These are phyloP conservation scores for Nakataea oryzae DNA, from an alignment of 2,329 filamentous ascomycete species.

Conservation along the genomic window DNA sequence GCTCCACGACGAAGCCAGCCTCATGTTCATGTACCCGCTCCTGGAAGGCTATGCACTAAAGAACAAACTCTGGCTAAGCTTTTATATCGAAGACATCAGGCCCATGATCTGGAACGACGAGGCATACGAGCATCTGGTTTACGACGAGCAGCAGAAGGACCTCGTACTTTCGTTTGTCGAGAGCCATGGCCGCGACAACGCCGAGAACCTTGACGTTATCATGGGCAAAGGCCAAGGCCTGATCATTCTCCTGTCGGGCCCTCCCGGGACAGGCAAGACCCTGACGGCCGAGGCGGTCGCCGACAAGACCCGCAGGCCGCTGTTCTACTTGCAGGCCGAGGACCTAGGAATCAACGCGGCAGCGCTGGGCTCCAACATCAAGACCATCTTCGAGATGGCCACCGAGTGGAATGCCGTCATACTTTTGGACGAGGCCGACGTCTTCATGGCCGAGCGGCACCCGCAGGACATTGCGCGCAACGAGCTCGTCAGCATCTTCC, in stretches of 20 bases:
- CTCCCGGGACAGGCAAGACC: constrained; percentile 36
- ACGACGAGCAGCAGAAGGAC: constrained; percentile 35
- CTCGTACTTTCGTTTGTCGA: constrained; percentile 36
- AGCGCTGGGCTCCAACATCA: constrained; percentile 34
- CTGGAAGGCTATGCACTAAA: constrained; percentile 36
- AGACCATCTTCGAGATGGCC: constrained; percentile 34
- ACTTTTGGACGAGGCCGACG: constrained; percentile 42
- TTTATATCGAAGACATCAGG: constrained; percentile 29
- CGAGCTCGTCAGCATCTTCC: constrained; percentile 35
- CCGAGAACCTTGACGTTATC: constrained; percentile 27
- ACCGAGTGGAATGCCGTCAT: constrained; percentile 39
- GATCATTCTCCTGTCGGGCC: constrained; percentile 23
- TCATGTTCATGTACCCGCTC: constrained; percentile 97
- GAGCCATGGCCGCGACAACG: constrained; percentile 21
- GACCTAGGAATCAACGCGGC: constrained; percentile 34
- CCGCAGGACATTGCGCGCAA: constrained; percentile 35
- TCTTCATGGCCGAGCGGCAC: constrained; percentile 37
- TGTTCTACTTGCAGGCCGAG: constrained; percentile 34
- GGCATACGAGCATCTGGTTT: constrained; percentile 34
- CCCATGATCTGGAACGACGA: constrained; percentile 32
- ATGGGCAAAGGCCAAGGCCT: constrained; percentile 23
- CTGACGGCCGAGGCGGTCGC: constrained; percentile 28
- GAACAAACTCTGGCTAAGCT: constrained; percentile 31
- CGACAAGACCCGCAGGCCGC: constrained; percentile 29
- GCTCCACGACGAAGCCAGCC: constrained; percentile 49